Base-by-base conservation (phyloP, 257 asterid species). In the Buddleja alternifolia region DNA sequence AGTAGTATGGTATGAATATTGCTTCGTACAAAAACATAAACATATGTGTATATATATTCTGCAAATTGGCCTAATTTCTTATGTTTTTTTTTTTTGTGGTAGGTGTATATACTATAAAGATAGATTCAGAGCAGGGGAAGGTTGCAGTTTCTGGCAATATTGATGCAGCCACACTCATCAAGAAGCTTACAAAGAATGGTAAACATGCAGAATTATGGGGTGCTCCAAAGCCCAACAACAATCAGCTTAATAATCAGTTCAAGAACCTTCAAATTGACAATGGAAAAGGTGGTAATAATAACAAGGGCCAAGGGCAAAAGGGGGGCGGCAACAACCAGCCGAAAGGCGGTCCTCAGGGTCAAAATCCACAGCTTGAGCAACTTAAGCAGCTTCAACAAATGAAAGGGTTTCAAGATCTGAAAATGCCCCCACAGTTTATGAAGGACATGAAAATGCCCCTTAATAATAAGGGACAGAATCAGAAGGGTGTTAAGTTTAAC, bases 151-250 rank as follows among this genome's bases (percentile, higher is more conserved):
- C 93, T 14, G 98, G 98, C 4, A 93, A 86, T 80, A 76, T 90
- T 23, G 98, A 85, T 73, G 73, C 98, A 7, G 85, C 67, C 14
- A 80, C 97, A 0, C 80, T 94, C 66, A 83, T 94, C 55, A 94
- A 94, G 87, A 90, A 94, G 88, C 95, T 94, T 1, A 70, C 41
- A 61, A 94, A 94, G 81, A 89, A 80, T 45, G 97, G 97, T 0
- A 94, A 94, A 78, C 90, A 82, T 68, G 99, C 97, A 12, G 96
- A 91, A 74, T 3, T 94, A 8, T 94, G 99, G 99, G 97, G 97
- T 59, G 96, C 92, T 8, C 79, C 84, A 6, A 92, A 90, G 69
- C 75, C 83, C 54, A 70, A 46, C 72, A 73, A 69, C 69, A 75
- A 84, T 66, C 86, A 82, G 75, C 61, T 85, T 39, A 78, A 83